Conservation (phyloP, 1,284 basidiomycete species). For the Cerioporus squamosus region DNA sequence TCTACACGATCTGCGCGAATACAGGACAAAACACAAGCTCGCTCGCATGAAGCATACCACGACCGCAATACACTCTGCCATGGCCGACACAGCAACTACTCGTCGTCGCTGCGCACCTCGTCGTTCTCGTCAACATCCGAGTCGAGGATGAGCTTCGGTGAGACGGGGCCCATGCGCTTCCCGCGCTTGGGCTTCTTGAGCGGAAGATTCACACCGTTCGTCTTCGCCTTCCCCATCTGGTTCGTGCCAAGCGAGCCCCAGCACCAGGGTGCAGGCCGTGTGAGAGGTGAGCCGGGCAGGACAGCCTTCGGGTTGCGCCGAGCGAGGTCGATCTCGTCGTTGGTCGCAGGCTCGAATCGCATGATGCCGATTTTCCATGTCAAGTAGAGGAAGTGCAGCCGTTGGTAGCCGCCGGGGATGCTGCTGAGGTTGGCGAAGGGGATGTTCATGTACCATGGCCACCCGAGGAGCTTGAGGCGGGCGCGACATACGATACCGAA, state of each 20-base stretch:
- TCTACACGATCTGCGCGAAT: too few relatives aligned
- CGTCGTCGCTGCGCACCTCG: background rate
- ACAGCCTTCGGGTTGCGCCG: background rate
- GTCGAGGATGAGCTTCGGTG: background rate
- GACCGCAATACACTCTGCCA: too few relatives aligned
- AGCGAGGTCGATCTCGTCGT: constrained; percentile 1
- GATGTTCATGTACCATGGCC: background rate
- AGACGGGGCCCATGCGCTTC: background rate
- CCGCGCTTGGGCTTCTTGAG: background rate
- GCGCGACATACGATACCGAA: background rate
- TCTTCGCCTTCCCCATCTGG: background rate
- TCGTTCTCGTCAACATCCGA: background rate
- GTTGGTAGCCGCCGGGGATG: background rate
- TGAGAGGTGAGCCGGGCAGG: background rate
- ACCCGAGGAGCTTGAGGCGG: background rate
- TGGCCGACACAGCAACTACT: too few relatives aligned
- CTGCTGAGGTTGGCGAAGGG: background rate
- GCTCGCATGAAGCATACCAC: too few relatives aligned
- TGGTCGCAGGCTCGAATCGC: background rate
- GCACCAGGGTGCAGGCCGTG: background rate
- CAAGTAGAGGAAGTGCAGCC: background rate
- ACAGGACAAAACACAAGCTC: too few relatives aligned
- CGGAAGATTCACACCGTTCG: background rate
- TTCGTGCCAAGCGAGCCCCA: background rate
- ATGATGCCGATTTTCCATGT: background rate